A percentile compares a stretch with the other conserved stretches of the same genome.
These are phyloP conservation scores for Scytalidium lignicola DNA, from an alignment of 2,329 filamentous ascomycete genomes.

Conservation along the genomic window DNA sequence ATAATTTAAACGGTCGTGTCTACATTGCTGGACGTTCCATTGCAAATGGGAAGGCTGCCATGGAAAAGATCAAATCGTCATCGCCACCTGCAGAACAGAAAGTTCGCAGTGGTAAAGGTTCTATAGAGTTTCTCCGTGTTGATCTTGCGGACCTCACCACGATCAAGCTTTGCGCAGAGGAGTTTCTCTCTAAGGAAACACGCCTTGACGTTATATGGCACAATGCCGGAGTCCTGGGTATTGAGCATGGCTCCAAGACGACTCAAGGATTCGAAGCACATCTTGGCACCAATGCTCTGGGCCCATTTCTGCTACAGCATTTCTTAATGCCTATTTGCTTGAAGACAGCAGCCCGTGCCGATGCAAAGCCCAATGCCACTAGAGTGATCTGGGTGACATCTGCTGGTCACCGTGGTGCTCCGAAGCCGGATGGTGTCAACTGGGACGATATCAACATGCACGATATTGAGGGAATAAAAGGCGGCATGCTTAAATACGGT, in stretches of 20 bases:
- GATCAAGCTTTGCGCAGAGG: conserved; percentile 30
- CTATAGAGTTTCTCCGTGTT: conserved; percentile 29
- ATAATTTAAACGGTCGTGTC: conserved; percentile 40
- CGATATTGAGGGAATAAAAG: neutral
- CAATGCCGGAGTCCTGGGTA: conserved; percentile 33
- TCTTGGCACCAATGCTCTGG: conserved; percentile 30
- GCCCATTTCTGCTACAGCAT: conserved; percentile 30
- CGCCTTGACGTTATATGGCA: conserved; percentile 35
- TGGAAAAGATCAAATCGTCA: conserved; percentile 28
- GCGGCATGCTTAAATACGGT: conserved; percentile 1
- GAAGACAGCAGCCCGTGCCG: conserved; percentile 18
- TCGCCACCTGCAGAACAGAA: neutral
- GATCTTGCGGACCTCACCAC: conserved; percentile 32
- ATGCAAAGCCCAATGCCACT: conserved; percentile 14
- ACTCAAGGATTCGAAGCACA: conserved; percentile 29
- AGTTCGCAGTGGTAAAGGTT: conserved; percentile 22
- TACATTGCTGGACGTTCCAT: conserved; percentile 41
- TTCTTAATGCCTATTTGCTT: conserved; percentile 27
- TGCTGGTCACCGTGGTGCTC: conserved; percentile 15
- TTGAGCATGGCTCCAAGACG: conserved; percentile 13
- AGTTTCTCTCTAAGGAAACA: conserved; percentile 29
- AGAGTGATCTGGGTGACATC: conserved; percentile 29
- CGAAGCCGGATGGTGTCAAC: conserved; percentile 4
- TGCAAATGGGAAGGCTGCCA: conserved; percentile 30
- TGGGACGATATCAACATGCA: conserved; percentile 5